Base-by-base conservation (phyloP, 805 yeast genomes). In the Blastobotrys robertii region DNA sequence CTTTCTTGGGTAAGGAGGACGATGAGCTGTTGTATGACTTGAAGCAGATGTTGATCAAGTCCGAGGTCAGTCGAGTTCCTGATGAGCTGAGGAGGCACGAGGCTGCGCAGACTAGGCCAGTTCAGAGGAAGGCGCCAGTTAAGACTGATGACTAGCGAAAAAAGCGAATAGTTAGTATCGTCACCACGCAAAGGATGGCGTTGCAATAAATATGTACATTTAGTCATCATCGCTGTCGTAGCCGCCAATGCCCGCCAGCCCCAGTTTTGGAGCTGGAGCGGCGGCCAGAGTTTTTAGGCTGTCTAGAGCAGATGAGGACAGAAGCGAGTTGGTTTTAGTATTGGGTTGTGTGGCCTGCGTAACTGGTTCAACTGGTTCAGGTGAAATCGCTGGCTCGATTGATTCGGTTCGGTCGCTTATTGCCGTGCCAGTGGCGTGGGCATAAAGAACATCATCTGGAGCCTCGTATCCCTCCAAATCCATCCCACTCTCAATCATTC, bases 1-100 rank as follows among this genome's bases (percentile, higher is more conserved):
- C 96, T 0, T 83, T 84, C 50, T 59, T 87, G 48, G 76, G 74
- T 43, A 71, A 70, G 9, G 70, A 69, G 3, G 88, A 82, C 51
- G 88, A 83, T 51, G 60, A 63, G 10, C 63, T 77, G 1, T 68
- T 81, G 42, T 59, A 62, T 42, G 79, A 73, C 48, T 59, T 79
- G 54, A 67, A 68, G 56, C 64, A 65, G 49, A 70, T 76, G 62
- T 60, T 80, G 41, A 51, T 57, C n/a, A 62, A 61, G 44, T 64
- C 72, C 39, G 57, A 63, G 2, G 51, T 54, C 14, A 66, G 71
- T 46, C 56, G 53, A 40, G 56, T 69, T 31, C 70, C 73, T 3
- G 65, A 62, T 6, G 75, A 69, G 52, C 54, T 72, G 19, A 39
- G 49, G 8, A 35, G 46, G 25, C 45, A 45, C 34, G 46, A 42